Evolutionary conservation across 2,329 filamentous ascomycete species (phyloP), one percentile per base, ranked within the genome.

Genomic region (Talaromyces rugulosus): DNA sequence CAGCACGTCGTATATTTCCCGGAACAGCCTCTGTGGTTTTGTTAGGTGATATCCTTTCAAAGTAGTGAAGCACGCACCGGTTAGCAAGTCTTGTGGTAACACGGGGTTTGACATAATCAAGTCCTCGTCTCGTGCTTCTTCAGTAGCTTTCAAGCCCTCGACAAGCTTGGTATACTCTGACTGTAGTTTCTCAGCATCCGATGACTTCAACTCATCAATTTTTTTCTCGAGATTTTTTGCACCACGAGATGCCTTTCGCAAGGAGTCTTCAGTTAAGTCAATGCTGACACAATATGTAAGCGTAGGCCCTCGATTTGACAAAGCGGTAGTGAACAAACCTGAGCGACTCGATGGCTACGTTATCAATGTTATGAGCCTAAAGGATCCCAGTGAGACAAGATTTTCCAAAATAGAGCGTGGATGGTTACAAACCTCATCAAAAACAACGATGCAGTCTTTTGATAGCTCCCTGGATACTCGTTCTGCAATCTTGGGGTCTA

Each of bases 401-500:
- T 16, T 23, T n/a, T 8, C 18, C 4, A 33, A 30, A 16, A 42
- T 50, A 33, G 23, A 16, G 16, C 4, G 27, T 33, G 3, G 9
- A 14, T 12, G 14, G 5, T 28, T 14, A 23, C 34, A n/a, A 42
- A 63, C 62, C 76, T 99, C 95, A 71, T 99, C 95, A 67, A 99
- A 99, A 3, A 99, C 95, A 23, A 99, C 91, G 58, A 99, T 99
- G 74, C 93, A 97, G 75, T 99, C 96, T 69, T 97, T 97, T 0
- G 95, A 97, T 11, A 99, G 85, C 71, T 99, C 95, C 75, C 90
- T 92, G 0, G 95, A 98, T 1, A 98, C 93, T 62, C 94, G 78
- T 73, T 99, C 95, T 12, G 95, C 95, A 70, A 99, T 99, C 75
- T 99, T 99, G 2, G 95, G 95, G 70, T 99, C 96, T 16, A 99